A percentile compares a stretch with the other conserved stretches of the same genome.
Evolutionary conservation across 345 rosid species (phyloP).

Genomic region (Carallia brachiata): DNA sequence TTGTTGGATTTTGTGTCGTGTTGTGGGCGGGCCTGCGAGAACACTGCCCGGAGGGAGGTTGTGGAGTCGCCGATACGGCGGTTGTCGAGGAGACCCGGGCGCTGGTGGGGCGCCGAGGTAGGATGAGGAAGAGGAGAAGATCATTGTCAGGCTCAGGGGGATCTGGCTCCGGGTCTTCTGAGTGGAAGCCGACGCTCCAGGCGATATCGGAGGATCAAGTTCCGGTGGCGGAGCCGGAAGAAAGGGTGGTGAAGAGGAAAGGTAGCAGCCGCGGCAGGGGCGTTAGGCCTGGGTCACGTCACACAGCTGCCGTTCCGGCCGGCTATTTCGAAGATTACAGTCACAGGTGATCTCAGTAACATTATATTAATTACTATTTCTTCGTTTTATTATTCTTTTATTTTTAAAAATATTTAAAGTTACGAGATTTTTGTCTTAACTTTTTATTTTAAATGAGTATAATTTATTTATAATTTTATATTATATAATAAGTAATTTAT

Average conservation of each 20-base stretch:
- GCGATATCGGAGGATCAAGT: conserved; percentile 58
- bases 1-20: conserved; percentile 53
- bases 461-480: no score
- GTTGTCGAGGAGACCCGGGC: conserved; percentile 30
- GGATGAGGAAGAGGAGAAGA: conserved; percentile 21
- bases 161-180: conserved; percentile 12
- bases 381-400: background rate
- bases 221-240: conserved; percentile 11
- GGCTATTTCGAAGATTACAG: conserved; percentile 34
- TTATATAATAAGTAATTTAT: no score
- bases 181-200: conserved; percentile 65
- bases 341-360: conserved; percentile 12
- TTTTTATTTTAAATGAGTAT: no score
- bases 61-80: background rate
- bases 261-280: conserved; percentile 8
- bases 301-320: conserved; percentile 30
- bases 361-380: background rate
- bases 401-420: no score
- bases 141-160: conserved; percentile 2
- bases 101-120: conserved; percentile 3
- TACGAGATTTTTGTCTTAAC: no score
- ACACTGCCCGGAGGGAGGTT: background rate
- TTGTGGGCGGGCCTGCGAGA: conserved; percentile 23
- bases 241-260: conserved; percentile 12
- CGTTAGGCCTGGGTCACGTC: conserved; percentile 11